Conservation (phyloP, 495 filamentous ascomycete species). For the Penicillium chermesinum region DNA sequence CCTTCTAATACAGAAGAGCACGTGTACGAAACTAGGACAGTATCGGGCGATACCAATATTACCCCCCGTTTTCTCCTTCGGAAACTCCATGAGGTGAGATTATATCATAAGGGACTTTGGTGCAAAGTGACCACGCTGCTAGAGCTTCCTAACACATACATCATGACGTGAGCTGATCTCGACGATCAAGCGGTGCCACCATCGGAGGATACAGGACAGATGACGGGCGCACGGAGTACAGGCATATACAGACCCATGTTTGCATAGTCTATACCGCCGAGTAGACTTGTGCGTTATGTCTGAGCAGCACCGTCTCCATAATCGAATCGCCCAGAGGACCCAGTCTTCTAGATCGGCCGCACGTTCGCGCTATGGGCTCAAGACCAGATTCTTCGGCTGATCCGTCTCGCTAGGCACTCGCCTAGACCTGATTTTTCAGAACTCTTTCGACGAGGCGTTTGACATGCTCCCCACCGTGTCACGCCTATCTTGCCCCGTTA, state of each 20-base stretch:
- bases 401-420: too few relatives aligned
- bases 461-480: conserved; percentile 8
- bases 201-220: background rate
- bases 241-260: background rate
- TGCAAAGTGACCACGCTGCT: too few relatives aligned
- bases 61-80: background rate
- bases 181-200: background rate
- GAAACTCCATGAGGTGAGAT: background rate
- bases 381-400: background rate
- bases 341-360: conserved; percentile 12
- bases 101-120: too few relatives aligned
- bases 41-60: background rate
- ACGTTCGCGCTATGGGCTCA: conserved; percentile 12
- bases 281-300: conserved; percentile 5
- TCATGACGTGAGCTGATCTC: background rate
- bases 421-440: too few relatives aligned
- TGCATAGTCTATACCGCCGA: background rate
- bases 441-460: too few relatives aligned
- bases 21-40: too few relatives aligned
- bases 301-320: conserved; percentile 11
- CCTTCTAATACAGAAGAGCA: too few relatives aligned
- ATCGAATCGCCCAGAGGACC: conserved; percentile 11
- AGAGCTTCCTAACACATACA: background rate
- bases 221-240: background rate
- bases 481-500: conserved; percentile 5